phyloP scores from a whole-genome alignment of 2,329 filamentous ascomycete genomes.

The Sclerotinia spermophila region DNA sequence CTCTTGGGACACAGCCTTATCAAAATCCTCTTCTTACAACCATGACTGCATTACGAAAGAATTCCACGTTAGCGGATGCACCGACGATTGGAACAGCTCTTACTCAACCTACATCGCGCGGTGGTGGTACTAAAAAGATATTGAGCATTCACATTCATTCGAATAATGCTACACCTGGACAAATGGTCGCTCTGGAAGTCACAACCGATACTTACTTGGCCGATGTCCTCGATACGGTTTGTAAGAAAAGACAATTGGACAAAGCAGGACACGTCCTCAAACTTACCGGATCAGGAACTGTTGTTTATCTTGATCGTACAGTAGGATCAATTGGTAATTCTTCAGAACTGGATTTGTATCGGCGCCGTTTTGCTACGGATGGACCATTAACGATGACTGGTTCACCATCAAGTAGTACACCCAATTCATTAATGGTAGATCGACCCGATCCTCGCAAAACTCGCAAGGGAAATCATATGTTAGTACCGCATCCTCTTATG shows the following conservation, averaged over 20 bases:
- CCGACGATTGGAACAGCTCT: constrained; percentile 43
- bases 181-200: constrained; percentile 69
- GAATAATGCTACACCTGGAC: constrained; percentile 66
- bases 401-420: constrained; percentile 63
- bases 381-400: constrained; percentile 65
- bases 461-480: constrained; percentile 51
- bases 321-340: constrained; percentile 75
- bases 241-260: constrained; percentile 72
- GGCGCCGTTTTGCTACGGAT: constrained; percentile 72
- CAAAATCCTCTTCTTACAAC: constrained; percentile 61
- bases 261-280: constrained; percentile 77
- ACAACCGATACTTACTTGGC: constrained; percentile 81
- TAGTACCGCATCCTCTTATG: constrained; percentile 63
- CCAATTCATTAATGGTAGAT: constrained; percentile 54
- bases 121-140: constrained; percentile 62
- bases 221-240: constrained; percentile 75
- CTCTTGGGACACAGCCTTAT: constrained; percentile 40
- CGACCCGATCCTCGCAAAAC: constrained; percentile 44
- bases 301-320: constrained; percentile 72
- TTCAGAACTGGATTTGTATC: constrained; percentile 70
- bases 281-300: constrained; percentile 67
- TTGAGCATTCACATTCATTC: constrained; percentile 69
- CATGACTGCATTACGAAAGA: constrained; percentile 49
- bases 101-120: constrained; percentile 37
- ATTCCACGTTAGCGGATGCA: constrained; percentile 53